These are phyloP conservation scores for Fagopyrum homotropicum DNA, from an alignment of 148 eudicot species.

Conservation along the genomic window DNA sequence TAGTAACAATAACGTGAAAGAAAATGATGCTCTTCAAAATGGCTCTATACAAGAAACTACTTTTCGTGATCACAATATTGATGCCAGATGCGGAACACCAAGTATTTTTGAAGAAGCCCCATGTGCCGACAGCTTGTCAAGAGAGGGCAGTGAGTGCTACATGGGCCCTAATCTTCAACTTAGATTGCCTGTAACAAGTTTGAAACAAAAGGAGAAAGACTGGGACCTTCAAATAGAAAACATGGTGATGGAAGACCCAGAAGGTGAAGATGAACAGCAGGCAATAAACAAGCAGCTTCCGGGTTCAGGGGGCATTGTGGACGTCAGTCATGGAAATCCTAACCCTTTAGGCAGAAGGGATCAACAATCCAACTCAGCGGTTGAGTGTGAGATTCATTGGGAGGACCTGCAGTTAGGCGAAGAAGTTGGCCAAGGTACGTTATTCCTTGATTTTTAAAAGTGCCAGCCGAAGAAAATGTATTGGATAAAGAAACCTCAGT, in stretches of 20 bases:
- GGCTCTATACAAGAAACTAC: slow-evolving; percentile 20
- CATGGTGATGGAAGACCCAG: slow-evolving; percentile 20
- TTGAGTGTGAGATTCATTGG: slow-evolving; percentile 62
- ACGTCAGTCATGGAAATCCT: slow-evolving; percentile 32
- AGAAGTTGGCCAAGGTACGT: slow-evolving; percentile 74
- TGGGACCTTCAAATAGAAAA: slow-evolving; percentile 24
- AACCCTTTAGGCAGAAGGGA: slow-evolving; percentile 32
- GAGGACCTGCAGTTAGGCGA: slow-evolving; percentile 64
- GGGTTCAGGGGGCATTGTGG: slow-evolving; percentile 28
- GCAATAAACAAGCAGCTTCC: slow-evolving; percentile 20
- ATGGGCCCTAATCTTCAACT: slow-evolving; percentile 14
- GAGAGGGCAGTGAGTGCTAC: slow-evolving; percentile 20
- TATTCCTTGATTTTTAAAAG: neutral
- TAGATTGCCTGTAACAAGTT: slow-evolving; percentile 19
- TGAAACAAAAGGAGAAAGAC: slow-evolving; percentile 18
- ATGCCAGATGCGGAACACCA: slow-evolving; percentile 14
- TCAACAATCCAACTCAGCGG: slow-evolving; percentile 26
- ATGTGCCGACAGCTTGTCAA: slow-evolving; percentile 17
- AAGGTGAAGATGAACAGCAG: slow-evolving; percentile 25
- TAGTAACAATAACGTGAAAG: slow-evolving; percentile 24
- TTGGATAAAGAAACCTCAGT: neutral
- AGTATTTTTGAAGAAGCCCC: slow-evolving; percentile 15
- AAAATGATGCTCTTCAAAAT: slow-evolving; percentile 9
- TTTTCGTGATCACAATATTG: slow-evolving; percentile 12
- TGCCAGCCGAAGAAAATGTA: slow-evolving; percentile 1